Conservation (phyloP, 495 filamentous ascomycete genomes). For the Tuber calosporum region DNA sequence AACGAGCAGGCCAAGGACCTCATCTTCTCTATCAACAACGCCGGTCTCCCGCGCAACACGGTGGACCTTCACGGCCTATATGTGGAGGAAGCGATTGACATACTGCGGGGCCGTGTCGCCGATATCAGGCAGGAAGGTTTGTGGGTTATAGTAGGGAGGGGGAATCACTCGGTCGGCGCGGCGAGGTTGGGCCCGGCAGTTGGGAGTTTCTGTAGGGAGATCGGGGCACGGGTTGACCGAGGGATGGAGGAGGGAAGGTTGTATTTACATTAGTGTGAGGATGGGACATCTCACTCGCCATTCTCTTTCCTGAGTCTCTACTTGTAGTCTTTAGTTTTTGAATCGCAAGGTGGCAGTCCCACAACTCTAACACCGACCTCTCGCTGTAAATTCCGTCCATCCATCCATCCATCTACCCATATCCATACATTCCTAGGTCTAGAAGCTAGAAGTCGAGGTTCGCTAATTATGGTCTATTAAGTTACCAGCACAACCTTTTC, state of each 20-base stretch:
- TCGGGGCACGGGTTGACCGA: not conserved
- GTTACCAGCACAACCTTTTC: too few species aligned
- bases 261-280: not conserved
- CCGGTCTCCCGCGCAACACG: slow-evolving; percentile 53
- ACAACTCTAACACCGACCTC: too few species aligned
- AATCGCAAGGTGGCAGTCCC: too few species aligned
- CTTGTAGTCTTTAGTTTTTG: too few species aligned
- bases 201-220: slow-evolving; percentile 59
- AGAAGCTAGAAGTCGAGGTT: too few species aligned
- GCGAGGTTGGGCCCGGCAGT: slow-evolving; percentile 86
- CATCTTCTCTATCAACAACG: slow-evolving; percentile 91
- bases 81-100: slow-evolving; percentile 85
- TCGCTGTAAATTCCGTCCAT: too few species aligned
- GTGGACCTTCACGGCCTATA: slow-evolving; percentile 92
- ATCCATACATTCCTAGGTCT: too few species aligned
- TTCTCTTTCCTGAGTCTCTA: too few species aligned
- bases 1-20: slow-evolving; percentile 81
- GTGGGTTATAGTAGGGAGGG: slow-evolving; percentile 86
- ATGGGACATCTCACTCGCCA: not conserved
- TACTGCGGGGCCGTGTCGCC: slow-evolving; percentile 71
- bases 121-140: slow-evolving; percentile 68
- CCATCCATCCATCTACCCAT: too few species aligned
- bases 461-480: too few species aligned
- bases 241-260: not conserved
- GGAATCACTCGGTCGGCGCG: slow-evolving; percentile 70